A percentile compares a stretch with the other conserved stretches of the same genome.
phyloP scores from a whole-genome alignment of 805 yeast genomes.

The Vanderwaltozyma tropicalis region DNA sequence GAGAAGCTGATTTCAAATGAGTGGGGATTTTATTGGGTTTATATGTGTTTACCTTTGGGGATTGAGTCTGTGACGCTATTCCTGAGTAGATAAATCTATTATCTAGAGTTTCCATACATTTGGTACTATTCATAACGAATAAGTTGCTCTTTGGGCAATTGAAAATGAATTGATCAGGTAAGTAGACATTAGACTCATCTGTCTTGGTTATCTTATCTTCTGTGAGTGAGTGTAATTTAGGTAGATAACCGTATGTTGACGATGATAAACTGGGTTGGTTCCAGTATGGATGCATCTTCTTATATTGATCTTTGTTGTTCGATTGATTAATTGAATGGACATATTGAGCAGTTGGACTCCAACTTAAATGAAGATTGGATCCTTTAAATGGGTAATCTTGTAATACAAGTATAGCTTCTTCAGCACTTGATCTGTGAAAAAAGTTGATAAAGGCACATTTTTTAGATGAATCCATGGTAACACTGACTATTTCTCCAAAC shows the following conservation, averaged over 20 bases:
- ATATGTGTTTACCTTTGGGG: too few species aligned
- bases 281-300: not conserved
- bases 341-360: constrained; percentile 79
- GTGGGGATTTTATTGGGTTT: too few species aligned
- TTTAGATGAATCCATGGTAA: constrained; percentile 61
- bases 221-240: not conserved
- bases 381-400: constrained; percentile 86
- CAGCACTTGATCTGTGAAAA: constrained; percentile 69
- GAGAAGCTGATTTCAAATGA: too few species aligned
- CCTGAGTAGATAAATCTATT: too few species aligned
- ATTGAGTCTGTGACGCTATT: too few species aligned
- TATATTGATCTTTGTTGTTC: not conserved
- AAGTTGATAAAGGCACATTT: constrained; percentile 87
- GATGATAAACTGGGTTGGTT: not conserved
- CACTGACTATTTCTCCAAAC: constrained; percentile 68
- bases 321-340: not conserved
- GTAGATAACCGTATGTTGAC: not conserved
- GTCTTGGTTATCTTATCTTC: too few species aligned
- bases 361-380: constrained; percentile 69
- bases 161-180: too few species aligned
- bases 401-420: constrained; percentile 74
- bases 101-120: too few species aligned
- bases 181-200: too few species aligned
- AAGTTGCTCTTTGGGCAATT: too few species aligned
- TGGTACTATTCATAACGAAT: too few species aligned